These are phyloP conservation scores for Scenedesmus sp. DNA, from an alignment of 163 green algal genomes.

Conservation along the genomic window DNA sequence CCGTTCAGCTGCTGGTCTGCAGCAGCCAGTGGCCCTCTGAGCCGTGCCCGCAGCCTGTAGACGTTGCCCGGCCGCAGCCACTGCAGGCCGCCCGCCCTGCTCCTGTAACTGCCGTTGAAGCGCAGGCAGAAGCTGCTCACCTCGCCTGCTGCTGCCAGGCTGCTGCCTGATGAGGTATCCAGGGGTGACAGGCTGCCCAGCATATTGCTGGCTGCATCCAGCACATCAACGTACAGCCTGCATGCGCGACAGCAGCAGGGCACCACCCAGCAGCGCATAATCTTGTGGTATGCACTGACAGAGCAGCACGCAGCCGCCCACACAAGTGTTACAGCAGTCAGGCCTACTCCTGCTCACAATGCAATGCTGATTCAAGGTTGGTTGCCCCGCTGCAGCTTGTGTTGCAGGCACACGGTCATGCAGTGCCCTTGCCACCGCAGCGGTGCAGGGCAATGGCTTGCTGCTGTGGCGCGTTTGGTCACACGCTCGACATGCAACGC, in stretches of 20 bases:
- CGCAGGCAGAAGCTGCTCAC: constrained; percentile 25
- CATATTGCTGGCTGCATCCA: not conserved
- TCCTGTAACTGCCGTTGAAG: constrained; percentile 15
- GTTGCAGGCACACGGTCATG: too few relatives aligned
- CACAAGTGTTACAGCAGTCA: too few relatives aligned
- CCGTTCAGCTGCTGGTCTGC: not conserved
- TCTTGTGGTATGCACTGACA: not conserved
- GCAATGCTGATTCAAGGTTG: not conserved
- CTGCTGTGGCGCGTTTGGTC: too few relatives aligned
- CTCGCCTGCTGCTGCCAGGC: not conserved
- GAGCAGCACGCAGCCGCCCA: not conserved
- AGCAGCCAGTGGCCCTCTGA: not conserved
- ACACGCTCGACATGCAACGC: too few relatives aligned
- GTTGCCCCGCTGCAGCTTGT: too few relatives aligned
- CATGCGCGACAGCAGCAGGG: not conserved
- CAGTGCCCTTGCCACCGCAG: too few relatives aligned
- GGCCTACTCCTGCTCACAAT: too few relatives aligned
- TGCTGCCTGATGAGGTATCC: constrained; percentile 20
- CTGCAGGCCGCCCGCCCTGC: not conserved
- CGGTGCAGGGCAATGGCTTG: too few relatives aligned
- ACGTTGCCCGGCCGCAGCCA: not conserved
- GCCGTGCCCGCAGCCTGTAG: constrained; percentile 1
- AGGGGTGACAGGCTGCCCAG: constrained; percentile 6
- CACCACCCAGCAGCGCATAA: not conserved
- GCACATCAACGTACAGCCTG: constrained; percentile 14